Base-by-base conservation (phyloP, 768 basidiomycete species). In the Xerocomellus intermedius region DNA sequence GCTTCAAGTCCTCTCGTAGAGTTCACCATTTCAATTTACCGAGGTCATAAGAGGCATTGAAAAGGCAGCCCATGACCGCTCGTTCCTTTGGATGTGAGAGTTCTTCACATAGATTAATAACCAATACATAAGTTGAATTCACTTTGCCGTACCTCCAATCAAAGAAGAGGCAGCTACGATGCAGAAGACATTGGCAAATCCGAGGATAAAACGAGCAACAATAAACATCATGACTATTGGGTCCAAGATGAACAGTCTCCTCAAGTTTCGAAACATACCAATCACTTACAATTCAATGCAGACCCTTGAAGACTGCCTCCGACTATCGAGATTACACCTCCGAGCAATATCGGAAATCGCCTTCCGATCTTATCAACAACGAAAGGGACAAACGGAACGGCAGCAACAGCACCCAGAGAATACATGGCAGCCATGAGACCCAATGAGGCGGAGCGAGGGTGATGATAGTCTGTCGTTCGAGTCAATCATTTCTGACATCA, bases 351-450 rank as follows among this genome's bases (percentile, higher is more conserved):
- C 13, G 52, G 32, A 13, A 19, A 42, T 48, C 53, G 38, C 14
- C 53, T 54, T 17, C 53, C 53, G 9, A 48, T 2, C 38, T 35
- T 47, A 35, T 53, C 52, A n/a, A 47, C 52, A 24, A 47, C 5
- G 9, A 17, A 16, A 2, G 53, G 24, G n/a, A 48, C 54, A 16
- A 82, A 64, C 0, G 83, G 84, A 6, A 85, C 65, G 1, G 81
- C 77, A 19, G 73, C 56, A 21, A 84, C 77, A 4, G 80, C 79
- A 10, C 84, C 84, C 5, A 85, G 76, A 3, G 82, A 80, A 61
- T 84, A 85, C 60, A 82, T 77, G 0, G 83, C 73, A 8, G 77
- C 78, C 73, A 85, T 81, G 17, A 84, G 67, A 26, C 84, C 84
- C 14, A 84, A 73, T 13, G 79, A 72, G 2, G 78, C 72, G 6